Evolutionary conservation across 345 rosid genomes (phyloP).

Genomic region (Citrus maxima): DNA sequence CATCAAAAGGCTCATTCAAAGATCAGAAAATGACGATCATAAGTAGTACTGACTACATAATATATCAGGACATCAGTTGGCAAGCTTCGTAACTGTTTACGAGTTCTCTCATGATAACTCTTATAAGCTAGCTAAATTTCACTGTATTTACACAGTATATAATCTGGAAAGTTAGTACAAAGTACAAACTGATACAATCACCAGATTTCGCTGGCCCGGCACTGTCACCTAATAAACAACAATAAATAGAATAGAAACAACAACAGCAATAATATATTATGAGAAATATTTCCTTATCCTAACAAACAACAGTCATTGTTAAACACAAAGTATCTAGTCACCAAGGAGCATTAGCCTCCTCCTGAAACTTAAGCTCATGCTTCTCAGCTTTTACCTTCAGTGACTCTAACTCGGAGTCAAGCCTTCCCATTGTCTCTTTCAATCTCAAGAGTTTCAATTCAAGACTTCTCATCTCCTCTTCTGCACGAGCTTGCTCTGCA

Average conservation of each 20-base stretch:
- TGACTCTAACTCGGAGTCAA: conserved; percentile 28
- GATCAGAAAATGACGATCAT: not conserved
- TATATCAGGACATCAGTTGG: not conserved
- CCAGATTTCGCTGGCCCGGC: not conserved
- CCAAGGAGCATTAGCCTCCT: conserved; percentile 34
- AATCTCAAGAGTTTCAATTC: conserved; percentile 23
- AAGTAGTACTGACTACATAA: not conserved
- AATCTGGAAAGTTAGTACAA: not conserved
- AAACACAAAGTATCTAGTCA: conserved; percentile 12
- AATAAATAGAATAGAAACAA: not conserved
- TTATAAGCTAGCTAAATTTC: conserved; percentile 5
- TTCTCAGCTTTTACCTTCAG: conserved; percentile 20
- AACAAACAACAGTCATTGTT: not conserved
- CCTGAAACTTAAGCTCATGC: conserved; percentile 30
- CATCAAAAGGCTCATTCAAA: not conserved
- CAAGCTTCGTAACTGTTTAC: not conserved
- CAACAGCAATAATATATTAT: not conserved
- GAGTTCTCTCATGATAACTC: not conserved
- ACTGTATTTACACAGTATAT: not conserved
- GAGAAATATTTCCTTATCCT: not conserved
- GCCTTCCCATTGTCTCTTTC: conserved; percentile 25
- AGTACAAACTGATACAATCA: not conserved
- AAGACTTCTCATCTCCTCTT: conserved; percentile 28
- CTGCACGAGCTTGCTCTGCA: conserved; percentile 21
- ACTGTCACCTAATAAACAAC: not conserved